Evolutionary conservation across 2,329 filamentous ascomycete species (phyloP).

Genomic region (Claviceps maximensis): DNA sequence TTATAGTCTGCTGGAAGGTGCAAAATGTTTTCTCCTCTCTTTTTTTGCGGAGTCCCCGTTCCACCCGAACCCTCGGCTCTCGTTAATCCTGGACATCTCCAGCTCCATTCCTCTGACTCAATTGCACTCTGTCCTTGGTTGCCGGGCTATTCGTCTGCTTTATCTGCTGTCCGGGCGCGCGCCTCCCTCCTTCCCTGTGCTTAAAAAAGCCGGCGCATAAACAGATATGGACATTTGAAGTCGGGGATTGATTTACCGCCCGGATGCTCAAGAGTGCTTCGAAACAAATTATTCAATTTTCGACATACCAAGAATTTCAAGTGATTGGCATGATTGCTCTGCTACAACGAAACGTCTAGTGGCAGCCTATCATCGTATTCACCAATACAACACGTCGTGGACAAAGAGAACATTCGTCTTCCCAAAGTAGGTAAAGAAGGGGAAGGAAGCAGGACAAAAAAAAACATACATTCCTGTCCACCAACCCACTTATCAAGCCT

Average conservation of each 20-base stretch:
- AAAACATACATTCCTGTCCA: conserved; percentile 2
- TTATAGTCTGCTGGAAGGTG: neutral
- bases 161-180: neutral
- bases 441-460: neutral
- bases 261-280: neutral
- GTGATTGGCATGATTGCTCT: neutral
- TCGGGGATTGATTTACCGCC: neutral
- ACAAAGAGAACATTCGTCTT: neutral
- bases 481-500: conserved; percentile 4
- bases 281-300: no score
- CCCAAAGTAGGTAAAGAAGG: neutral
- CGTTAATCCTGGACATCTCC: neutral
- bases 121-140: neutral
- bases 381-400: neutral
- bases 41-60: neutral
- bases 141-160: neutral
- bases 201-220: neutral
- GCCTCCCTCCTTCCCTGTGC: neutral
- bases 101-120: neutral
- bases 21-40: neutral
- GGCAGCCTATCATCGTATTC: neutral
- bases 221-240: neutral
- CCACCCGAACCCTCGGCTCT: neutral
- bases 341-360: neutral
- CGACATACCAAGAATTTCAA: neutral